phyloP scores from a whole-genome alignment of 257 asterid genomes.

The Penstemon eatonii region DNA sequence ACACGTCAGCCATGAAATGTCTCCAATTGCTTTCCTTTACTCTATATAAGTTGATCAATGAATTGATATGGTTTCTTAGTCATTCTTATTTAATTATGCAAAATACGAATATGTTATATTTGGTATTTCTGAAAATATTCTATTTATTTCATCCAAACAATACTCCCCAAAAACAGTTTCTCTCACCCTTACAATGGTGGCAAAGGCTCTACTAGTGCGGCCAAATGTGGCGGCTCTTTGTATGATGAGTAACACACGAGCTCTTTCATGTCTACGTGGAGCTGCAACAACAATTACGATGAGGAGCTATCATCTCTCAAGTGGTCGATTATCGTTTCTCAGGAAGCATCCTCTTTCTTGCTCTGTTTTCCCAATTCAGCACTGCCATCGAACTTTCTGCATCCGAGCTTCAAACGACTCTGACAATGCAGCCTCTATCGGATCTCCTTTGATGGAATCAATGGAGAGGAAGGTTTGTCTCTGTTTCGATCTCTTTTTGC shows the following conservation, averaged over 20 bases:
- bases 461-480: conserved; percentile 82
- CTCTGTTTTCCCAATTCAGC: conserved; percentile 23
- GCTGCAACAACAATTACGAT: conserved; percentile 20
- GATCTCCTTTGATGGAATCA: conserved; percentile 62
- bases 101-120: neutral
- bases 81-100: neutral
- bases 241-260: conserved; percentile 34
- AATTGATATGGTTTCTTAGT: neutral
- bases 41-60: neutral
- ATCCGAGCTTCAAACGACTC: conserved; percentile 47
- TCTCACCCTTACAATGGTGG: conserved; percentile 35
- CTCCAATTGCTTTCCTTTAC: no score
- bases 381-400: conserved; percentile 48
- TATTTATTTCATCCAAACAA: neutral
- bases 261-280: conserved; percentile 36
- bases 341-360: conserved; percentile 32
- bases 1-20: no score
- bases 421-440: conserved; percentile 45
- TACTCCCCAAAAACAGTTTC: neutral
- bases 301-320: conserved; percentile 26
- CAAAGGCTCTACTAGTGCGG: conserved; percentile 49
- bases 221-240: conserved; percentile 54
- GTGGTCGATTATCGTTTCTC: conserved; percentile 21
- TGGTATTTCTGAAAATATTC: neutral
- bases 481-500: neutral